These are phyloP conservation scores for Striga hermonthica DNA, from an alignment of 305 asterid species.

Conservation along the genomic window DNA sequence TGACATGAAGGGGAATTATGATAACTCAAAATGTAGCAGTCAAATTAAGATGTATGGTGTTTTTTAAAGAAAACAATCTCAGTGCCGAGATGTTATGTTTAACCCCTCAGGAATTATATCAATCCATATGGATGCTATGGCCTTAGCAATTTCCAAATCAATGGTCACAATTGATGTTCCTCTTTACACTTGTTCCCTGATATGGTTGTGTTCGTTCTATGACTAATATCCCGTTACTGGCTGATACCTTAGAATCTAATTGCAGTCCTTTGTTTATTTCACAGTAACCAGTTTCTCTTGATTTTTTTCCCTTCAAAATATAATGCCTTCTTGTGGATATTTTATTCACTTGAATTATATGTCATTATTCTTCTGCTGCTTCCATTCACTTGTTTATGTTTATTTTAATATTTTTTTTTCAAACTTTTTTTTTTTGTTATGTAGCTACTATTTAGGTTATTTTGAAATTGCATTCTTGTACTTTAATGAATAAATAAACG, in stretches of 20 bases:
- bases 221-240: no score
- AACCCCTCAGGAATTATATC: background rate
- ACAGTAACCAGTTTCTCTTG: no score
- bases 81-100: background rate
- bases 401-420: background rate
- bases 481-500: background rate
- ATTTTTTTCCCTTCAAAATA: no score
- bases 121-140: background rate
- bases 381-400: constrained; percentile 1
- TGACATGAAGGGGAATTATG: background rate
- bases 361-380: background rate
- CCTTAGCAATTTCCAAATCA: background rate
- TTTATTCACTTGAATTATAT: background rate
- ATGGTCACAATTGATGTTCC: background rate
- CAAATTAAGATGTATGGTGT: background rate
- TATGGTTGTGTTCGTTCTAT: background rate
- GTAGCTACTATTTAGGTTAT: background rate
- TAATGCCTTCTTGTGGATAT: no score
- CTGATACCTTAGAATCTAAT: no score
- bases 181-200: background rate
- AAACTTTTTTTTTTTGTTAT: background rate
- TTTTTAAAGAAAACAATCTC: background rate
- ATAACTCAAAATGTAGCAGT: constrained; percentile 1
- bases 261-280: background rate
- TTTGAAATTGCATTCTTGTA: background rate